Evolutionary conservation across 139 green algal genomes (phyloP), one percentile per base, ranked within the genome.

Genomic region (Chlorella sp.): DNA sequence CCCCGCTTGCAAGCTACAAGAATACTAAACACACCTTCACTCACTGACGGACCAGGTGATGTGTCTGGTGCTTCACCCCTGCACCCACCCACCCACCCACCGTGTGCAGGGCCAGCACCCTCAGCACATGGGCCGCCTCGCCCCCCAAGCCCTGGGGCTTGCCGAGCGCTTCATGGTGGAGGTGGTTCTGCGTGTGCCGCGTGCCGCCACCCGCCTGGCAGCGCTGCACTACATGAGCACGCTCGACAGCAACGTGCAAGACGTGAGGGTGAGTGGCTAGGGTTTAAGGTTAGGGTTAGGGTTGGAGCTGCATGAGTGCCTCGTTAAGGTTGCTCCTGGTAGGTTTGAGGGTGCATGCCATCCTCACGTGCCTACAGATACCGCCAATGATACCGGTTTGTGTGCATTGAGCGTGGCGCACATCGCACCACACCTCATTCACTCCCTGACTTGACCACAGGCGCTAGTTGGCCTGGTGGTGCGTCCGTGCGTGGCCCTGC

Each of bases 111-210:
- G 88, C 22, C 31, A 77, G 35, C 88, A 93, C 78, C 77, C 82
- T 0, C 79, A 82, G 62, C 76, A 91, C 80, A 67, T 62, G 26
- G 83, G 78, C 5, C 22, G 85, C 24, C 74, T 67, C 31, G 84
- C 93, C n/a, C 69, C 75, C 23, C 70, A 68, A 1, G 76, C 77
- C 59, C 89, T 96, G 62, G 91, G 87, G 55, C 87, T 81, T 0
- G 86, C 91, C 30, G 91, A 96, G 81, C 80, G 85, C 20, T 96
- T 91, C 81, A 95, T 95, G 73, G 34, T 86, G 61, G 86, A 92
- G 76, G 82, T 96, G 14, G 29, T 30, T 31, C 64, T 72, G 49
- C 29, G 32, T 64, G 87, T 96, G 49, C 89, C 89, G 4, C 86
- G 88, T 35, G 77, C 94, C 49, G 71, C 81, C 29, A 67, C 91